Conservation (phyloP, 75 land plant species). For the Sequoia sempervirens region DNA sequence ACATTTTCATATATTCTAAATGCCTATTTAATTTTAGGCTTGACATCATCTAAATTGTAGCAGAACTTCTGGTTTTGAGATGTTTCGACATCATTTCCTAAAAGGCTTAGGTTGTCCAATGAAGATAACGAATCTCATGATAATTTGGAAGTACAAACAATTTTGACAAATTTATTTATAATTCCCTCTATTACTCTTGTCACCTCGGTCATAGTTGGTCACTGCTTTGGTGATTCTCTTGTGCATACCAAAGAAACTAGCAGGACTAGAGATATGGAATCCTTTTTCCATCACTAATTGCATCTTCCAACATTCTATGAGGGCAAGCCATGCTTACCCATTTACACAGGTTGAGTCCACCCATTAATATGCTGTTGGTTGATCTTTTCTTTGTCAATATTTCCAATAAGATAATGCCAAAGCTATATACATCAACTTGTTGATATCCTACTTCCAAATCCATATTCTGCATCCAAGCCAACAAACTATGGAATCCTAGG, state of each 20-base stretch:
- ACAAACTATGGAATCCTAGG: neutral
- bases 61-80: neutral
- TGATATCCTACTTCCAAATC: neutral
- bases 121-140: neutral
- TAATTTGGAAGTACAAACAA: neutral
- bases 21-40: neutral
- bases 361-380: slow-evolving; percentile 5
- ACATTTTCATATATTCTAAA: too few species aligned
- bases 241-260: neutral
- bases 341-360: neutral
- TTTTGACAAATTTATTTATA: neutral
- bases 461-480: slow-evolving; percentile 7
- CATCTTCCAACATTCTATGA: neutral
- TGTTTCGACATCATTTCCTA: neutral
- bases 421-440: slow-evolving; percentile 12
- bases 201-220: slow-evolving; percentile 7
- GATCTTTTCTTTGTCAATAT: slow-evolving; percentile 7
- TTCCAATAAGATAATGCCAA: slow-evolving; percentile 8
- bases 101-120: neutral
- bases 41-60: neutral
- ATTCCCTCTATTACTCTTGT: neutral
- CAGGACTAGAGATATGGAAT: too few species aligned
- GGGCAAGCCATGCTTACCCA: slow-evolving; percentile 7
- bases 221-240: neutral
- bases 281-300: too few species aligned